These are phyloP conservation scores for Cerioporus squamosus DNA, from an alignment of 1,284 basidiomycete species.

Conservation along the genomic window DNA sequence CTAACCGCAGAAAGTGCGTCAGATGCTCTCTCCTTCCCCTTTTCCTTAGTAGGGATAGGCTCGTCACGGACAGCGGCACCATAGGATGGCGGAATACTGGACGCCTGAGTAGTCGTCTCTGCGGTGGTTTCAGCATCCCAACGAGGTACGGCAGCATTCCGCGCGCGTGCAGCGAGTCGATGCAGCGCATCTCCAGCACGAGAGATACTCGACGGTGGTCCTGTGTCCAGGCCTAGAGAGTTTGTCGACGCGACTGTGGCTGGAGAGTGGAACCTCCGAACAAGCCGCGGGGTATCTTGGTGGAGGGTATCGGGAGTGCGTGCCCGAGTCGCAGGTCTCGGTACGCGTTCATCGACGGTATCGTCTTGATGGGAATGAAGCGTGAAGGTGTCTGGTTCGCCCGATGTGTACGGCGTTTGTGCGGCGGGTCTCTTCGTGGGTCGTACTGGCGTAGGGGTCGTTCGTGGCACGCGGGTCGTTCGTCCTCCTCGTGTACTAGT, in stretches of 20 bases:
- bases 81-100: conserved; percentile 58
- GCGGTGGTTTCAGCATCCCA: conserved; percentile 47
- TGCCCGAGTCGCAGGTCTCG: conserved; percentile 19
- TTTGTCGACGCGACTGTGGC: conserved; percentile 32
- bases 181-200: conserved; percentile 8
- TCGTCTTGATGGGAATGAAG: conserved; percentile 50
- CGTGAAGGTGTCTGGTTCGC: conserved; percentile 45
- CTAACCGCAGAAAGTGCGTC: not conserved
- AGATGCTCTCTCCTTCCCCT: conserved; percentile 5
- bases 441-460: conserved; percentile 22
- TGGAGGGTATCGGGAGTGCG: conserved; percentile 15
- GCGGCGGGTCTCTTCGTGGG: conserved; percentile 7
- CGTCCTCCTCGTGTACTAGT: conserved; percentile 14
- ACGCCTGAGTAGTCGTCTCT: conserved; percentile 37
- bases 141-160: conserved; percentile 26
- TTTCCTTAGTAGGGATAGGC: conserved; percentile 9
- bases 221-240: conserved; percentile 37
- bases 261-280: conserved; percentile 21
- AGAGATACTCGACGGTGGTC: conserved; percentile 17
- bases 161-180: conserved; percentile 21
- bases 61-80: conserved; percentile 43
- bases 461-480: conserved; percentile 24
- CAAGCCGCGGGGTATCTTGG: conserved; percentile 30
- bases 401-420: not conserved
- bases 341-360: conserved; percentile 24